Base-by-base conservation (phyloP, 768 basidiomycete species). In the Mycena leptocephala region DNA sequence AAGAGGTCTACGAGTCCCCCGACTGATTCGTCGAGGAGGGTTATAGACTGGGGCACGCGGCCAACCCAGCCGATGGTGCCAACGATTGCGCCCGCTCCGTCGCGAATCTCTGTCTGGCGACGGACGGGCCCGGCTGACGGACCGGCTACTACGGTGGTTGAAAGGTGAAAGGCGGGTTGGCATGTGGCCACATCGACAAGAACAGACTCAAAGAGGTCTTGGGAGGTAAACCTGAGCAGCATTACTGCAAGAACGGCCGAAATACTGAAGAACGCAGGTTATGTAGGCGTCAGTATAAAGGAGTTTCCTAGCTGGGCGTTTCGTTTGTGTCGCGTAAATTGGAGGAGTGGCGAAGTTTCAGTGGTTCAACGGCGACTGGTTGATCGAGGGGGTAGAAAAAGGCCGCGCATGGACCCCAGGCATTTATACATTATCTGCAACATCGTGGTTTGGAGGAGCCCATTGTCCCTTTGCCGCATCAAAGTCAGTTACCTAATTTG, bases 151-250 rank as follows among this genome's bases (percentile, higher is more conserved):
- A 76, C 22, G 33, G 35, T 39, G 7, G 92, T 92, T 32, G 86
- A 81, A 65, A 93, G 91, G 20, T 88, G 86, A 75, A 89, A 93
- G 26, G 86, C 87, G 14, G 85, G 81, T 56, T 86, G 80, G 43
- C 91, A 88, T 16, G 91, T 89, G n/a, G 87, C 84, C 4, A 91
- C 88, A 77, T 91, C 88, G 76, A 91, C 80, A 53, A 93, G 90
- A 20, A 86, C 76, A 2, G 89, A 89, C 79, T 93, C 90, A 48
- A 93, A 88, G 82, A 93, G 90, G 76, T 93, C 91, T 20, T 88
- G 81, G 37, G 89, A 86, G 51, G 91, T 89, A 81, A 92, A 92
- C 86, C 88, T 92, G 81, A 92, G 87, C 37, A 93, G 82, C 92
- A 92, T 93, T 59, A 66, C 82, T 80, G 63, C 33, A 53, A 46